These are phyloP conservation scores for Hanseniaspora clermontiae DNA, from an alignment of 805 yeast species.

Conservation along the genomic window DNA sequence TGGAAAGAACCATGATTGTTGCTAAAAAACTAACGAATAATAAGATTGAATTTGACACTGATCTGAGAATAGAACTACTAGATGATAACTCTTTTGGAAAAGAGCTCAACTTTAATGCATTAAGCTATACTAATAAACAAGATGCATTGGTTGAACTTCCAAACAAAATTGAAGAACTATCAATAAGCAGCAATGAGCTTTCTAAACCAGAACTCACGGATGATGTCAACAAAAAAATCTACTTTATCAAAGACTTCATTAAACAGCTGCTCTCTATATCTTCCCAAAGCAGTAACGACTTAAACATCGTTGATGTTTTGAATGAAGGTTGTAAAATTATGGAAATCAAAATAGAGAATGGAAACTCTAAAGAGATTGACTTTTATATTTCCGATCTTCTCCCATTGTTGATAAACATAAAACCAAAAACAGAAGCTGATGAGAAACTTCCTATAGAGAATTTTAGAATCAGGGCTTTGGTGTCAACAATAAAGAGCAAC, in stretches of 20 bases:
- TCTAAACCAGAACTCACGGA: constrained; percentile 19
- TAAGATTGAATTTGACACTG: constrained; percentile 23
- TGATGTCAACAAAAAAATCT: constrained; percentile 38
- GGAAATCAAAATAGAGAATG: constrained; percentile 39
- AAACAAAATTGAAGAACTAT: neutral
- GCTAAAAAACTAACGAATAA: constrained; percentile 23
- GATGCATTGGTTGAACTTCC: neutral
- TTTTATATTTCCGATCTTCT: constrained; percentile 46
- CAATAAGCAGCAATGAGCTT: constrained; percentile 21
- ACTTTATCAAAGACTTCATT: constrained; percentile 63
- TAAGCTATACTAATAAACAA: neutral
- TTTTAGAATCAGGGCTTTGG: neutral
- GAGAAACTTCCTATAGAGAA: constrained; percentile 37
- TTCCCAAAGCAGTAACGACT: constrained; percentile 32
- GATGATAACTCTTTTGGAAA: neutral
- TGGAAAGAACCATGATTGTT: constrained; percentile 28
- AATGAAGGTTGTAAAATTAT: constrained; percentile 40
- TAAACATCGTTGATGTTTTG: constrained; percentile 32
- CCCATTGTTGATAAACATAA: constrained; percentile 38
- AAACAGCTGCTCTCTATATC: constrained; percentile 35
- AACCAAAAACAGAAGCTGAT: constrained; percentile 43
- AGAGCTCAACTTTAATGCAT: neutral
- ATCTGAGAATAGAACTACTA: constrained; percentile 18
- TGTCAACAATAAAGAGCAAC: neutral
- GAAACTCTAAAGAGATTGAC: constrained; percentile 47